Evolutionary conservation across 768 basidiomycete species (phyloP), one percentile per base, ranked within the genome.

Genomic region (Pleurotus platypus): DNA sequence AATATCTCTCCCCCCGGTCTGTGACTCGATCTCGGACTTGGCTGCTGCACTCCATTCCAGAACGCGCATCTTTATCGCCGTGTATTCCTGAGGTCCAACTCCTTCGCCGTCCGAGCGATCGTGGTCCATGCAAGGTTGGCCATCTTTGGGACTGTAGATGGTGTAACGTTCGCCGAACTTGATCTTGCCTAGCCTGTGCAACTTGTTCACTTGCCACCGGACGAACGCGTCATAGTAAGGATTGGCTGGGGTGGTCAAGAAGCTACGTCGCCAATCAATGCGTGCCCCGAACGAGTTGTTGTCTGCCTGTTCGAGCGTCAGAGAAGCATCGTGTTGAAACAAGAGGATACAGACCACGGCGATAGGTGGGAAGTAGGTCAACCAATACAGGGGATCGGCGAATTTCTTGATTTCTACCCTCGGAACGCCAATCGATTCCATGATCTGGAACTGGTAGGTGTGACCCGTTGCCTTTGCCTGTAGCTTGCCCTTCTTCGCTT

Each of bases 51-150:
- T 87, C 90, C 92, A 98, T 58, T 90, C 77, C 12, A 86, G 74
- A 2, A 98, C 94, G 71, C 92, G 86, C 90, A 98, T 92, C 77
- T 97, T 98, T 70, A 98, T 73, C 16, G 78, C 89, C 16, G 95
- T 92, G 74, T 98, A 98, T 68, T 98, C 96, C 66, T 95, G 93
- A 3, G 97, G 97, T 5, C 92, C 93, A 56, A 94, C 77, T 47
- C 89, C 96, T 72, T 99, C 97, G 42, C 97, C 97, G 58, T 93
- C 92, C 51, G 86, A 83, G 57, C 97, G 89, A 71, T 99, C 97
- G 75, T 99, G 97, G 72, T 99, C 97, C 97, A 99, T 98, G 68
- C 97, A 99, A 0, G 97, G 96, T 67, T 98, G 97, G 2, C 94
- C 95, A 63, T 99, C 97, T 72, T 98, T 98, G 2, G 94, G 94